These are phyloP conservation scores for Niveomyces coronatus DNA, from an alignment of 2,329 filamentous ascomycete genomes.

Conservation along the genomic window DNA sequence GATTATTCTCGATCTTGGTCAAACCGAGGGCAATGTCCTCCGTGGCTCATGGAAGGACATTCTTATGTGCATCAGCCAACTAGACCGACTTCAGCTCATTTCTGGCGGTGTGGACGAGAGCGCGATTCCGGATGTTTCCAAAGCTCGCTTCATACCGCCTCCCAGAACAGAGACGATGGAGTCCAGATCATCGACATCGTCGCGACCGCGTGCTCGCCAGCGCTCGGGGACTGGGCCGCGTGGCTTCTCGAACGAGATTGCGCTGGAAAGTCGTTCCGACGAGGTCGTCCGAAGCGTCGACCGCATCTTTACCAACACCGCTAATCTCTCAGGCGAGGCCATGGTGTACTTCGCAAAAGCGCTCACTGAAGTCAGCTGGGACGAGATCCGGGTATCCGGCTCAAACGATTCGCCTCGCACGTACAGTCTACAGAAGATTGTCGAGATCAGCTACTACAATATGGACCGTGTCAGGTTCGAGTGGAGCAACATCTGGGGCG, in stretches of 20 bases:
- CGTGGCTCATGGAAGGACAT: slow-evolving; percentile 93
- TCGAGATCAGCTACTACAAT: slow-evolving; percentile 99
- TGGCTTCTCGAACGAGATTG: slow-evolving; percentile 66
- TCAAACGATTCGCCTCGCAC: slow-evolving; percentile 92
- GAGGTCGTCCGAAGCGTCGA: slow-evolving; percentile 91
- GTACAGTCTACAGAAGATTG: slow-evolving; percentile 94
- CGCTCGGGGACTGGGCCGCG: slow-evolving; percentile 50
- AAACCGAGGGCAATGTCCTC: slow-evolving; percentile 83
- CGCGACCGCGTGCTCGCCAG: slow-evolving; percentile 35
- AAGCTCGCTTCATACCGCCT: slow-evolving; percentile 59
- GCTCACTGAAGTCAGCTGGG: slow-evolving; percentile 93
- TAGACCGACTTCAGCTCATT: slow-evolving; percentile 90
- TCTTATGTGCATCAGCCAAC: slow-evolving; percentile 86
- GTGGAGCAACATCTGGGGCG: slow-evolving; percentile 95
- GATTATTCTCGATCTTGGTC: slow-evolving; percentile 80
- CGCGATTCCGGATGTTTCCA: slow-evolving; percentile 82
- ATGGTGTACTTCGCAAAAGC: slow-evolving; percentile 93
- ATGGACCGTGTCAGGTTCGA: slow-evolving; percentile 98
- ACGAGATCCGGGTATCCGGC: slow-evolving; percentile 95
- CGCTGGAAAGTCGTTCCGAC: slow-evolving; percentile 82
- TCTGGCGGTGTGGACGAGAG: slow-evolving; percentile 91
- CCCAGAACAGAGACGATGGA: slow-evolving; percentile 43
- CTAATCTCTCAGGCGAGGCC: slow-evolving; percentile 82
- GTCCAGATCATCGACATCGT: slow-evolving; percentile 58
- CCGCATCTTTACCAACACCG: slow-evolving; percentile 92